Evolutionary conservation across 2,329 filamentous ascomycete species (phyloP), one percentile per base, ranked within the genome.

Genomic region (Alternaria metachromatica): DNA sequence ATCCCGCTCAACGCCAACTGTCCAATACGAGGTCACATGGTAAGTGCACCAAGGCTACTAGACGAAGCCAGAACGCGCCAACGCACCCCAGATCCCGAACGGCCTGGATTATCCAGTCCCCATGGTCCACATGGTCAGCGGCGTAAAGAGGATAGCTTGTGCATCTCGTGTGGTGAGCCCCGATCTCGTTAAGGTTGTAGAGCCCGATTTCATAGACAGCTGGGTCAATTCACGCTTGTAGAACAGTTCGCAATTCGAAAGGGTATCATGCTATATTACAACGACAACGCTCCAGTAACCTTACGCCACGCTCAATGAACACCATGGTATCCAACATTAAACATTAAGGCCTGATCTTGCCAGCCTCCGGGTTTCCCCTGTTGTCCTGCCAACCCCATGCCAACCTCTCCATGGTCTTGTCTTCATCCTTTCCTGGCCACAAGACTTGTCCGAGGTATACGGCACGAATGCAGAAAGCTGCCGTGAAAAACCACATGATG

Each of bases 401-500:
- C 11, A 76, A 53, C 4, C 64, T 63, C 33, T 69, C 61, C 73
- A 77, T 76, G 0, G 64, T 70, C 58, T 72, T 77, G 49, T 79
- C 77, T 33, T 79, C 77, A 54, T 79, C 77, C 45, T 73, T 77
- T 2, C 87, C 87, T 2, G 85, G 85, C 75, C 83, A 88, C 67
- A 89, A 78, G 46, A 90, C 85, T 55, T 87, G 81, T 57, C 84
- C 80, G 11, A 76, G 78, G 62, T 81, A 76, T 5, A 89, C 80
- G 3, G 87, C 87, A 23, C 81, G 78, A 3, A 86, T 71, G 70
- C 87, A 84, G 45, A 81, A 80, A 20, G 80, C 75, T 10, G 84
- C 81, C 23, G 87, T 84, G 1, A 87, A 82, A 1, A 88, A 53
- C 84, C 87, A 90, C 73, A 86, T 84, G 13, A 80, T 74, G 7